phyloP scores from a whole-genome alignment of 495 filamentous ascomycete species.

The Ramalina peruviana region DNA sequence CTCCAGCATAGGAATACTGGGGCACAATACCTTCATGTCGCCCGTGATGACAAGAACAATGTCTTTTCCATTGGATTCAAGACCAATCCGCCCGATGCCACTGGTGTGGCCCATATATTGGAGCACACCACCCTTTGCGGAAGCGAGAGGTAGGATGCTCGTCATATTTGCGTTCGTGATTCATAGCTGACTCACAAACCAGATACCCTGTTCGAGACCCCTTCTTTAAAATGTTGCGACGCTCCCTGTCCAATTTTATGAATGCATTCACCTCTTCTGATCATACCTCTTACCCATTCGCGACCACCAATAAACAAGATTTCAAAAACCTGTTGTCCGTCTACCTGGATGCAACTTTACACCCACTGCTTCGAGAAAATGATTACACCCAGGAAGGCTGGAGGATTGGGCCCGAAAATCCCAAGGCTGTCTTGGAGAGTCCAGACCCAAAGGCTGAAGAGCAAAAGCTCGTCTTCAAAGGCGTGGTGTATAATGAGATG shows the following conservation, averaged over 20 bases:
- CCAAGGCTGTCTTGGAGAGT: slow-evolving; percentile 36
- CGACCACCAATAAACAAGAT: slow-evolving; percentile 91
- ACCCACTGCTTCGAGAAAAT: slow-evolving; percentile 72
- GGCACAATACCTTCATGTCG: slow-evolving; percentile 90
- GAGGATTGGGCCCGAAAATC: slow-evolving; percentile 87
- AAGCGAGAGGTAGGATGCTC: slow-evolving; percentile 66
- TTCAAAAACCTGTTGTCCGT: slow-evolving; percentile 93
- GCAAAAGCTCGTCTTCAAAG: slow-evolving; percentile 79
- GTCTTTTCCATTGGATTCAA: slow-evolving; percentile 98
- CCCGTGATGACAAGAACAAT: slow-evolving; percentile 92
- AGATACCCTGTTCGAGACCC: slow-evolving; percentile 94
- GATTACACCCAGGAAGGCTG: slow-evolving; percentile 96
- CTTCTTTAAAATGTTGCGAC: slow-evolving; percentile 98
- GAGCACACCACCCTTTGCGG: slow-evolving; percentile 96
- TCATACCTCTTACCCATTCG: slow-evolving; percentile 96
- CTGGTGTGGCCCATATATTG: slow-evolving; percentile 90
- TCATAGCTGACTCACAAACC: slow-evolving; percentile 14
- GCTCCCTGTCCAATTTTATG: slow-evolving; percentile 97
- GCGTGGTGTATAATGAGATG: slow-evolving; percentile 99
- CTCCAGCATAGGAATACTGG: slow-evolving; percentile 86
- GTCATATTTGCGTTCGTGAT: background rate
- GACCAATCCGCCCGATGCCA: slow-evolving; percentile 93
- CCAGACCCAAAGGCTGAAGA: slow-evolving; percentile 24
- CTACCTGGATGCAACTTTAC: slow-evolving; percentile 86
- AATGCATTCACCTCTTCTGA: slow-evolving; percentile 94